A percentile compares a stretch with the other conserved stretches of the same genome.
These are phyloP conservation scores for Clathrus columnatus DNA, from an alignment of 768 basidiomycete genomes.

Conservation along the genomic window DNA sequence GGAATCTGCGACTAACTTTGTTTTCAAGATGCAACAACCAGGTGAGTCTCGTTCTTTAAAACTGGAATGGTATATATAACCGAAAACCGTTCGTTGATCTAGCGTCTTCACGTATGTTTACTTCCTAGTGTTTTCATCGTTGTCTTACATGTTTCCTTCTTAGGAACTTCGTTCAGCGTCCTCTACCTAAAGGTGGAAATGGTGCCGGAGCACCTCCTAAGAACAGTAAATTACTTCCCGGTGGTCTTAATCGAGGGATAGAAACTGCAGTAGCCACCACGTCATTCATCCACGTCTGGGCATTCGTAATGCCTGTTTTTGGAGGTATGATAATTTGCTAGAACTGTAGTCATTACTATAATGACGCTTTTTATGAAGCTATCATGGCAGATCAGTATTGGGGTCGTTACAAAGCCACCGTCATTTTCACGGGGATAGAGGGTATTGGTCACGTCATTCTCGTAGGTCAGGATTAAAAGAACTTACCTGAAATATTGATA, in stretches of 20 bases:
- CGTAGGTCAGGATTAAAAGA: slow-evolving; percentile 1
- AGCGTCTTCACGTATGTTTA: slow-evolving; percentile 8
- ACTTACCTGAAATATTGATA: not conserved
- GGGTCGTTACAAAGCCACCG: slow-evolving; percentile 6
- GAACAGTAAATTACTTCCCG: not conserved
- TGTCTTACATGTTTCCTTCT: not conserved
- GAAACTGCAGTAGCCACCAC: slow-evolving; percentile 7
- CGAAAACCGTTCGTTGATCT: not conserved
- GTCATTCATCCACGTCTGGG: slow-evolving; percentile 4
- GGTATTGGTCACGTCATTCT: slow-evolving; percentile 7
- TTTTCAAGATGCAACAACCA: slow-evolving; percentile 6
- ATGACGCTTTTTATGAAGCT: not conserved
- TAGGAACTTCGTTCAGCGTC: slow-evolving; percentile 7
- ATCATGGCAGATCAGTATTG: slow-evolving; percentile 11
- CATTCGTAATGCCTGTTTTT: slow-evolving; percentile 7
- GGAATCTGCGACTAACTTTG: not conserved
- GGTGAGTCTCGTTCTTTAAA: not conserved
- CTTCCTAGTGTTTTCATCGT: not conserved
- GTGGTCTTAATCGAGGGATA: slow-evolving; percentile 5
- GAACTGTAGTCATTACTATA: not conserved
- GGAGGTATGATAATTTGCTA: not conserved
- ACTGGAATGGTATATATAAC: not conserved
- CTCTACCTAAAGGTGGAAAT: slow-evolving; percentile 7
- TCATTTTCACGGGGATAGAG: slow-evolving; percentile 1
- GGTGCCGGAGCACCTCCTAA: slow-evolving; percentile 6